Base-by-base conservation (phyloP, 2,329 filamentous ascomycete genomes). In the Phoma sp. region DNA sequence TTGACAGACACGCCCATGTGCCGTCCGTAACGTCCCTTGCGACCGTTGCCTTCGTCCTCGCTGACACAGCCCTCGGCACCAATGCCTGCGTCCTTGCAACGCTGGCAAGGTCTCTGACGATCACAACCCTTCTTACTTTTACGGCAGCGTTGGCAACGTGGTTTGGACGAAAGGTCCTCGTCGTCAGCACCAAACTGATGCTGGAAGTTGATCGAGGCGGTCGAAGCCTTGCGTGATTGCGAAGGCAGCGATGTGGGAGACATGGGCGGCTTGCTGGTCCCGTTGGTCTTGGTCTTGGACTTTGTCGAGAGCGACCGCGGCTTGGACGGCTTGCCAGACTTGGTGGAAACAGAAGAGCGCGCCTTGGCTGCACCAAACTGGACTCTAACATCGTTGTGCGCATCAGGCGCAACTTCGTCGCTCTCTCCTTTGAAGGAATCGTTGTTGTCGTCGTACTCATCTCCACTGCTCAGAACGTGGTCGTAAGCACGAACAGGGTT, bases 121-220 rank as follows among this genome's bases (percentile, higher is more conserved):
- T 99, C 95, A 74, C 95, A 99, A 12, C 95, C 95, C 80, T 99
- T 99, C 84, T 99, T 99, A 80, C 94, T 98, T 85, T 99, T 99
- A 70, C 95, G 90, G 82, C 95, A 99, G 55, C 95, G 90, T 76
- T 99, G 95, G 81, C 95, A 99, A 60, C 95, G 92, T 52, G 95
- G 95, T 79, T 98, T 97, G 63, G 90, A 93, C 0, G 94, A 97
- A 19, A 98, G 80, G 53, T 97, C 93, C 63, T 97, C 93, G 63
- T 96, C 91, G 63, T 92, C 91, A 29, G 82, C 81, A 43, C 82
- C 84, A 36, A 85, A 77, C 60, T 83, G 84, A 61, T 85, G 80
- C 66, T 86, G 84, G 71, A 86, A 86, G 69, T 84, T 87, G 69
- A 87, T 75, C 10, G 91, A 92, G 10, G 87, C 84, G 53, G 88